These are phyloP conservation scores for Eucalyptus brandiana DNA, from an alignment of 345 rosid species.

Conservation along the genomic window DNA sequence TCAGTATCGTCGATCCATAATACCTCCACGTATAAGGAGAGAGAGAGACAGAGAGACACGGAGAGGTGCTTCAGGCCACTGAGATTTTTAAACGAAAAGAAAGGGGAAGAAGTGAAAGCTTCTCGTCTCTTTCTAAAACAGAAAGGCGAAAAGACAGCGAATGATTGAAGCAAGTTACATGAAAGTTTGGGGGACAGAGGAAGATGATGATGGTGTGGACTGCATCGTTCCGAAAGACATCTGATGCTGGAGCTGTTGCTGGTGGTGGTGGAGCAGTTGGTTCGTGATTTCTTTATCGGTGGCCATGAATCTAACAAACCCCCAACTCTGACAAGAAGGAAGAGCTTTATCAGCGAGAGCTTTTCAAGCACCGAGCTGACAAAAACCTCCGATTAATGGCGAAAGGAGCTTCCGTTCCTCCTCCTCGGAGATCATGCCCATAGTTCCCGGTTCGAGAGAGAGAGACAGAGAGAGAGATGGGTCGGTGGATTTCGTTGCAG, in stretches of 20 bases:
- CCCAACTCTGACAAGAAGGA: background rate
- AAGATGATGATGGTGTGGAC: conserved; percentile 21
- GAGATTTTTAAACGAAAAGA: background rate
- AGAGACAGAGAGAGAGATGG: background rate
- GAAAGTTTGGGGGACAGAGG: conserved; percentile 29
- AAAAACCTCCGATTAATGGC: background rate
- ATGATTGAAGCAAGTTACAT: conserved; percentile 18
- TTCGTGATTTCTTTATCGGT: background rate
- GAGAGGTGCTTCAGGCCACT: background rate
- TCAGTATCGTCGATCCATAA: background rate
- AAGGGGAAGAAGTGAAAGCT: background rate
- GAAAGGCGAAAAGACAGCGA: background rate
- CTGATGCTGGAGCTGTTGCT: conserved; percentile 26
- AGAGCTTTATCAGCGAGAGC: background rate
- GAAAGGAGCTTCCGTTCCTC: background rate
- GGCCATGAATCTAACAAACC: background rate
- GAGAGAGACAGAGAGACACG: background rate
- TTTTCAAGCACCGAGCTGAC: background rate
- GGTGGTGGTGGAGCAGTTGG: conserved; percentile 1
- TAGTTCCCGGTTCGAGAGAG: background rate
- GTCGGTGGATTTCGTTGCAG: background rate
- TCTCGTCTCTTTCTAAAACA: background rate
- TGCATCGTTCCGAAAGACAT: conserved; percentile 44
- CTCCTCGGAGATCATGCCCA: background rate
- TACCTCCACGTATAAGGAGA: background rate